Evolutionary conservation across 1,139 yeast species (phyloP), one percentile per base, ranked within the genome.

Genomic region (Pichia sp.): DNA sequence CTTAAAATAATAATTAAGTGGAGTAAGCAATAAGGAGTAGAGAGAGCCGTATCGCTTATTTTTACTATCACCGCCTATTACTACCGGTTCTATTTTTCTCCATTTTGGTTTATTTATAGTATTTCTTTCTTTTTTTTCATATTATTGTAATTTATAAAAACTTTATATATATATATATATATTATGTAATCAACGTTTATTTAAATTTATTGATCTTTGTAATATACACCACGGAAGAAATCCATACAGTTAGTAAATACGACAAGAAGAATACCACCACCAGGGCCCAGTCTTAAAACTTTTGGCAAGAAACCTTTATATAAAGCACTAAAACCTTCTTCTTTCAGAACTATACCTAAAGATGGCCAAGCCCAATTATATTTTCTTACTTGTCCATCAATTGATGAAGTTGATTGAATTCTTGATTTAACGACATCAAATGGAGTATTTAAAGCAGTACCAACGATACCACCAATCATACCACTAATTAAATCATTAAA

Each of bases 381-480:
- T 68, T 85, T 87, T 54, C 83, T 80, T 25, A 67, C 67, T 40
- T 73, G 78, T 47, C 85, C 85, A 25, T 81, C 71, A 32, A 70
- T 70, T 42, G 79, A 73, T 44, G 87, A 78, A 46, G 95, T 84
- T 63, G 89, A 90, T 69, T 92, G 99, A 59, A 94, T 87, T 71
- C 98, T 80, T 29, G 96, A 87, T 72, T 94, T 94, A 58, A 92
- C 97, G 45, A 94, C 98, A 65, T 94, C 99, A 59, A 90, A 89
- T 35, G 99, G 98, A 33, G 97, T 94, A 71, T 92, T 92, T 60
- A 92, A 68, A 52, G 87, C 62, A 20, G 97, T 90, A 71, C 98
- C 98, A 54, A 87, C 78, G 43, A 96, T 89, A 66, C 99, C 98
- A 70, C 98, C 98, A 62, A 90, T 77, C 37, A 94, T 73, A 68